These are phyloP conservation scores for Rachicladosporium sp. DNA, from an alignment of 2,329 filamentous ascomycete species.

Conservation along the genomic window DNA sequence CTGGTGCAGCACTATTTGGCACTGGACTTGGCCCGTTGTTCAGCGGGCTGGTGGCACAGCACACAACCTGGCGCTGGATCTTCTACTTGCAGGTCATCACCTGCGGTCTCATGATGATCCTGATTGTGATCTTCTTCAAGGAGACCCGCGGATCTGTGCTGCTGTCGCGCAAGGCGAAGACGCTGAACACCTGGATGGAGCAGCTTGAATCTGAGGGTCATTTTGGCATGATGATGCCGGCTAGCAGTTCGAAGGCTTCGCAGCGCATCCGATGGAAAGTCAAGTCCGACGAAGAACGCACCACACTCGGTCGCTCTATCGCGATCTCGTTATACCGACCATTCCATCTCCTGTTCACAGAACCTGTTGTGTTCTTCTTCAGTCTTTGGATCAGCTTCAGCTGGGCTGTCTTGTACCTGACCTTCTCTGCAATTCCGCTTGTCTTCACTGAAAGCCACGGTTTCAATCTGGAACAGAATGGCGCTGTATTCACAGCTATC, in stretches of 20 bases:
- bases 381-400: constrained; percentile 81
- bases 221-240: constrained; percentile 41
- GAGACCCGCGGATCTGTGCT: constrained; percentile 76
- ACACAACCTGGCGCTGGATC: constrained; percentile 68
- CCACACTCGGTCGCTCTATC: constrained; percentile 57
- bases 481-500: constrained; percentile 63
- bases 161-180: constrained; percentile 59
- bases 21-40: constrained; percentile 69
- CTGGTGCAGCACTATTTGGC: constrained; percentile 63
- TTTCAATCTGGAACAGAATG: constrained; percentile 56
- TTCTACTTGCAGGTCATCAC: constrained; percentile 76
- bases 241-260: constrained; percentile 3
- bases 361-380: constrained; percentile 75
- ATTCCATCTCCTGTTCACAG: constrained; percentile 63
- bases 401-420: constrained; percentile 81
- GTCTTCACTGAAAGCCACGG: constrained; percentile 57
- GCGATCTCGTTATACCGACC: constrained; percentile 62
- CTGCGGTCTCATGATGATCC: constrained; percentile 48
- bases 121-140: constrained; percentile 58
- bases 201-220: constrained; percentile 54
- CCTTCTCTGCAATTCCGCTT: constrained; percentile 67
- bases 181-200: constrained; percentile 69
- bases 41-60: constrained; percentile 54
- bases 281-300: constrained; percentile 63
- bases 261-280: constrained; percentile 60